phyloP scores from a whole-genome alignment of 2,329 filamentous ascomycete species.

The Talaromyces sp. region DNA sequence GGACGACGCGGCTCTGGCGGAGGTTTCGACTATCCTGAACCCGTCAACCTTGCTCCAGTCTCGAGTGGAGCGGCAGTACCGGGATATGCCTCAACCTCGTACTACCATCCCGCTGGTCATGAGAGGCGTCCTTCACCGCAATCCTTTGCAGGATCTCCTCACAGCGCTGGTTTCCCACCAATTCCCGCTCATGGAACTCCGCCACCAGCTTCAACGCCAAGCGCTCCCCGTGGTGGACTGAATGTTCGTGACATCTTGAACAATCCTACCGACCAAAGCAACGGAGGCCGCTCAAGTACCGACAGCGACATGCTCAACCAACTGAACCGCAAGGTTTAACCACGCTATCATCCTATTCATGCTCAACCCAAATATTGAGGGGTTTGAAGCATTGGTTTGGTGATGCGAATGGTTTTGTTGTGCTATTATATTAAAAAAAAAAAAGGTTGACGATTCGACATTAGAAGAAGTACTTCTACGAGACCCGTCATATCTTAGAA shows the following conservation, averaged over 20 bases:
- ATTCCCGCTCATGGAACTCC: conserved; percentile 34
- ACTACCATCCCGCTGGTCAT: conserved; percentile 32
- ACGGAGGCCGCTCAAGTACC: conserved; percentile 39
- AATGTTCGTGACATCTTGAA: conserved; percentile 48
- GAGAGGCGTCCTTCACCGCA: conserved; percentile 44
- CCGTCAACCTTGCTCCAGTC: conserved; percentile 43
- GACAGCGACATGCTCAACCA: conserved; percentile 50
- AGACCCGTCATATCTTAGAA: background rate
- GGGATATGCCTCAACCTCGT: conserved; percentile 37
- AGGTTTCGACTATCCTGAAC: conserved; percentile 45
- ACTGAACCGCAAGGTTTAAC: conserved; percentile 37
- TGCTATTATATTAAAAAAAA: background rate
- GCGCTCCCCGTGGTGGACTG: conserved; percentile 37
- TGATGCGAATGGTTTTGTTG: background rate
- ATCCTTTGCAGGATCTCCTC: conserved; percentile 42
- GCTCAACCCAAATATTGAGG: background rate
- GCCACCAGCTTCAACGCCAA: conserved; percentile 34
- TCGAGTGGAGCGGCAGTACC: conserved; percentile 41
- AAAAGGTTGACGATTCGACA: background rate
- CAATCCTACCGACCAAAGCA: conserved; percentile 25
- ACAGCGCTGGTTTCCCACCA: conserved; percentile 35
- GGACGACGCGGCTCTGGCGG: conserved; percentile 41
- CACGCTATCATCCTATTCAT: background rate
- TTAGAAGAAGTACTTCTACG: background rate
- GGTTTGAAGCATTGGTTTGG: background rate